phyloP scores from a whole-genome alignment of 1,284 basidiomycete genomes.

The Sanghuangporus weigelae region DNA sequence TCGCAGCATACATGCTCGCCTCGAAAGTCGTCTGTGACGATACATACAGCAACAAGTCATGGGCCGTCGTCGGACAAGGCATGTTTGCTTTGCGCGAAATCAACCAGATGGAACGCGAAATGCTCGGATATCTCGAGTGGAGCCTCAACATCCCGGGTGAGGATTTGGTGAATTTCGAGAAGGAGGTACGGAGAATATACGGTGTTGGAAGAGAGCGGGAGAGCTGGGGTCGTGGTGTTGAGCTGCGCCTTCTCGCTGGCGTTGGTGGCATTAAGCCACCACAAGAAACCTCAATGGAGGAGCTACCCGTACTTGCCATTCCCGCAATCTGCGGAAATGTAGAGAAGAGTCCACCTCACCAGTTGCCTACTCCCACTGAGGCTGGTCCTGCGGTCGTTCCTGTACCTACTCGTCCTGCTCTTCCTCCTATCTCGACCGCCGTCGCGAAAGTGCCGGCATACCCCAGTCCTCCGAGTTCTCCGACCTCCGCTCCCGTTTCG shows the following conservation, averaged over 20 bases:
- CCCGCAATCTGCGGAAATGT: neutral
- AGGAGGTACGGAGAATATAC: constrained; percentile 59
- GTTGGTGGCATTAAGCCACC: constrained; percentile 6
- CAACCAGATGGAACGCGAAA: constrained; percentile 95
- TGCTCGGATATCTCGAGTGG: constrained; percentile 92
- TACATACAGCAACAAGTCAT: constrained; percentile 94
- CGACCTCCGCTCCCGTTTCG: neutral
- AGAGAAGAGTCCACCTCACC: neutral
- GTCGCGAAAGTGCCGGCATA: neutral
- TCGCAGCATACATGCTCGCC: constrained; percentile 92
- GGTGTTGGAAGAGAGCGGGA: constrained; percentile 19
- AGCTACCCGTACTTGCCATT: neutral
- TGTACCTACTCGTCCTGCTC: neutral
- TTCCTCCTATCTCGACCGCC: constrained; percentile 1
- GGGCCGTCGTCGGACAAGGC: constrained; percentile 89
- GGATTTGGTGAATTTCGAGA: constrained; percentile 59
- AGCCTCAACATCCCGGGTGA: constrained; percentile 73
- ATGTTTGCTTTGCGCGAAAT: constrained; percentile 89
- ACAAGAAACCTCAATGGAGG: neutral
- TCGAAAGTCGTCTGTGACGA: constrained; percentile 93
- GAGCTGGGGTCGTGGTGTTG: constrained; percentile 2
- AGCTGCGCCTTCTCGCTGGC: constrained; percentile 1
- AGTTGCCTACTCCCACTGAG: constrained; percentile 16
- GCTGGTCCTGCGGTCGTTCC: neutral
- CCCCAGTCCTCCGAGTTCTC: constrained; percentile 2